Conservation (phyloP, 306 rosid genomes). For the Ormosia emarginata region DNA sequence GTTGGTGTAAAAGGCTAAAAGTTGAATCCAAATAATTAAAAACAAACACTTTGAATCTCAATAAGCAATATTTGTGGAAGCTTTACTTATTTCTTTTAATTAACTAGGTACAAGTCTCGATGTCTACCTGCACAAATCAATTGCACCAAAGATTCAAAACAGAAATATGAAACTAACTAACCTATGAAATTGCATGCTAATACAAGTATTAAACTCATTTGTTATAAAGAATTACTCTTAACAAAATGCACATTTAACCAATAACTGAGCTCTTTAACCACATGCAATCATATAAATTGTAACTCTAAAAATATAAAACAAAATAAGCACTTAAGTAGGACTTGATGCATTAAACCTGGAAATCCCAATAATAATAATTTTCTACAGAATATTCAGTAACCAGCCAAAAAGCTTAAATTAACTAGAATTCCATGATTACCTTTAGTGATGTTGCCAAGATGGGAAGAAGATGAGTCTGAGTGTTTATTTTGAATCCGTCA, state of each 20-base stretch:
- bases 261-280: neutral
- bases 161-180: neutral
- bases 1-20: neutral
- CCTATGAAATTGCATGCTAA: neutral
- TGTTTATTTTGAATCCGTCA: conserved; percentile 77
- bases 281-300: neutral
- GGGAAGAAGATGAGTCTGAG: conserved; percentile 77
- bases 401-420: neutral
- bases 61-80: neutral
- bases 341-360: neutral
- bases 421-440: conserved; percentile 39
- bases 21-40: neutral
- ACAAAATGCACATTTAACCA: neutral
- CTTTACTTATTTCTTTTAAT: neutral
- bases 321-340: neutral
- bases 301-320: neutral
- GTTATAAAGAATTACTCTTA: neutral
- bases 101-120: neutral
- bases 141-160: neutral
- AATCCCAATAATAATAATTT: neutral
- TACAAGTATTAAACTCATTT: neutral
- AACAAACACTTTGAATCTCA: neutral
- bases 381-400: neutral
- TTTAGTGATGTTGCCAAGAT: conserved; percentile 80
- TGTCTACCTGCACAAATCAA: neutral